Evolutionary conservation across 2,329 filamentous ascomycete genomes (phyloP).

Genomic region (Colletotrichum somersetense): DNA sequence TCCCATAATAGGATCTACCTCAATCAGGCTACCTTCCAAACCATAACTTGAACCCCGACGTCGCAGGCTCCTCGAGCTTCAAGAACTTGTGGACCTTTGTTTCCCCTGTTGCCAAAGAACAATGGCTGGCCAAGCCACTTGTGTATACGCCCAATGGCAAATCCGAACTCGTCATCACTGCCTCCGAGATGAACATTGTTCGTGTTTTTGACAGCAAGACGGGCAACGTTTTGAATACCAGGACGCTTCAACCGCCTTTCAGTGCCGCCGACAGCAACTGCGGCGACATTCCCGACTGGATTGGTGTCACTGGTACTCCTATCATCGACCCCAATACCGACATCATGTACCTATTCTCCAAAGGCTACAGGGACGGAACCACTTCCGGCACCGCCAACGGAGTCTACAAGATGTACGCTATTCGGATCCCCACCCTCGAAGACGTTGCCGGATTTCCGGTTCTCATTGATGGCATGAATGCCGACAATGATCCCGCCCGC

Average conservation of each 20-base stretch:
- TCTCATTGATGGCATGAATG: slow-evolving; percentile 57
- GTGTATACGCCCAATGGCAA: slow-evolving; percentile 55
- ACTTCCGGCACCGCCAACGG: slow-evolving; percentile 50
- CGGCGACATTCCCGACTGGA: slow-evolving; percentile 54
- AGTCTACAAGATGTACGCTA: slow-evolving; percentile 55
- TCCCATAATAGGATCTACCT: slow-evolving; percentile 45
- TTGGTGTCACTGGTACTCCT: slow-evolving; percentile 54
- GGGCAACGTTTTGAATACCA: slow-evolving; percentile 52
- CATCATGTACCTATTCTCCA: slow-evolving; percentile 54
- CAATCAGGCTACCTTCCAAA: slow-evolving; percentile 55
- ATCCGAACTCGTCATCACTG: slow-evolving; percentile 54
- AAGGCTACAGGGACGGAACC: slow-evolving; percentile 49
- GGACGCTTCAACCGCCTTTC: slow-evolving; percentile 56
- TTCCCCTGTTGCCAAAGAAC: slow-evolving; percentile 34
- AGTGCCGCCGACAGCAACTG: slow-evolving; percentile 53
- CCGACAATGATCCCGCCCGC: slow-evolving; percentile 59
- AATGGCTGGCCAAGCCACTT: slow-evolving; percentile 54
- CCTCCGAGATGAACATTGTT: slow-evolving; percentile 55
- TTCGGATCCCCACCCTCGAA: slow-evolving; percentile 54
- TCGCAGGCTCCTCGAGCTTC: slow-evolving; percentile 51
- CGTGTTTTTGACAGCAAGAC: slow-evolving; percentile 57
- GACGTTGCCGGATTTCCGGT: slow-evolving; percentile 57
- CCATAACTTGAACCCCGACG: slow-evolving; percentile 58
- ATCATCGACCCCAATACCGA: slow-evolving; percentile 52
- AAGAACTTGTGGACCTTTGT: slow-evolving; percentile 51